These are phyloP conservation scores for Mycena capillaripes DNA, from an alignment of 768 basidiomycete genomes.

Conservation along the genomic window DNA sequence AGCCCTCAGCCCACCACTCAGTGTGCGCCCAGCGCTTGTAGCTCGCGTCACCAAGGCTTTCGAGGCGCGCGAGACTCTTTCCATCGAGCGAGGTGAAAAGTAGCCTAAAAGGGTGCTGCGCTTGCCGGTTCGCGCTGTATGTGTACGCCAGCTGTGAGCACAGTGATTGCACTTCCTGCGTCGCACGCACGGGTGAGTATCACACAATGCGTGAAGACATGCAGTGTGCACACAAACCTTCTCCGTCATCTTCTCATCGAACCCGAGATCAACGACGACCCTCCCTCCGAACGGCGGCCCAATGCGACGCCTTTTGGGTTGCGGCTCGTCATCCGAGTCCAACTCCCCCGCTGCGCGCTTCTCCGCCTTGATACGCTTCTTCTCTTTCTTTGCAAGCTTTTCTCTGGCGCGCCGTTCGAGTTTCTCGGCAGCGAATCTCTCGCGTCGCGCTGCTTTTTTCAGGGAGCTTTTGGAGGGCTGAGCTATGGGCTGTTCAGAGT, in stretches of 20 bases:
- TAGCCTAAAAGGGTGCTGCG: constrained; percentile 78
- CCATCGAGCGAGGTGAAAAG: constrained; percentile 88
- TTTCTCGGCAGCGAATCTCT: constrained; percentile 75
- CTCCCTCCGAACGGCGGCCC: constrained; percentile 60
- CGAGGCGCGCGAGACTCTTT: constrained; percentile 73
- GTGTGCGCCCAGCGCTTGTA: constrained; percentile 87
- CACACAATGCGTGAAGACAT: not conserved
- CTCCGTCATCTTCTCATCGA: constrained; percentile 94
- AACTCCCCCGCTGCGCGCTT: constrained; percentile 77
- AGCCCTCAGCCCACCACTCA: constrained; percentile 87
- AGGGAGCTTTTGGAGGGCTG: constrained; percentile 83
- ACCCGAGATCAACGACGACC: constrained; percentile 89
- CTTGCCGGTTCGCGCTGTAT: constrained; percentile 88
- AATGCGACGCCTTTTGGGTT: constrained; percentile 46
- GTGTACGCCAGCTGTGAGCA: constrained; percentile 92
- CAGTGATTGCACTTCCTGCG: constrained; percentile 91
- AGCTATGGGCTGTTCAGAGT: constrained; percentile 31
- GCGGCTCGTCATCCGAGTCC: constrained; percentile 56
- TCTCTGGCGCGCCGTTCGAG: constrained; percentile 82
- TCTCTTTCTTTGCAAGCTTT: constrained; percentile 82
- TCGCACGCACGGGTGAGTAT: not conserved
- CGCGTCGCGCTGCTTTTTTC: constrained; percentile 82
- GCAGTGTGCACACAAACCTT: constrained; percentile 71
- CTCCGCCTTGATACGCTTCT: constrained; percentile 71
- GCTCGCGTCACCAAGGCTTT: constrained; percentile 72